These are phyloP conservation scores for Malus hybrid DNA, from an alignment of 331 rosid genomes.

Conservation along the genomic window DNA sequence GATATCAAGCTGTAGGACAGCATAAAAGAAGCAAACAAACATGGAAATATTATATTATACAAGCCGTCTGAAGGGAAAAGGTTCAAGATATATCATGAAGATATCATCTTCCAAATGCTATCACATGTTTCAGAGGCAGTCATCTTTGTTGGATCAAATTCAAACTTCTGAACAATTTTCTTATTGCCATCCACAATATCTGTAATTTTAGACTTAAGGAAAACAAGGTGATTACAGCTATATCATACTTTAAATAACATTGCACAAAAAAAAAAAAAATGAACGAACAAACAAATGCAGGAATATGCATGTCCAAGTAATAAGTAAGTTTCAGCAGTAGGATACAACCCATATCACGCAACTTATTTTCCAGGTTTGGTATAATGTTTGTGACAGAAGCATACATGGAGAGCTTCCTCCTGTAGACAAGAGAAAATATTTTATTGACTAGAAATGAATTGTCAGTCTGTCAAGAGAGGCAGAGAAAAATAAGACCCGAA, in stretches of 20 bases:
- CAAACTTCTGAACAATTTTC: constrained; percentile 46
- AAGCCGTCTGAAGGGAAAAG: constrained; percentile 1
- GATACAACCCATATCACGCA: constrained; percentile 83
- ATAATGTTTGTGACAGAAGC: constrained; percentile 82
- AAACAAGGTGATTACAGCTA: not conserved
- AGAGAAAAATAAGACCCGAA: not conserved
- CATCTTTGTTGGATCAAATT: constrained; percentile 44
- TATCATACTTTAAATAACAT: not conserved
- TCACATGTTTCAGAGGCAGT: constrained; percentile 43
- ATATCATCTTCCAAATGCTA: constrained; percentile 58
- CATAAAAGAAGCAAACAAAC: not conserved
- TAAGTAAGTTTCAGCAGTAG: constrained; percentile 22
- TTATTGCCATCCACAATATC: constrained; percentile 73
- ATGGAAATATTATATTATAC: not conserved
- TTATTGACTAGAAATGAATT: not conserved
- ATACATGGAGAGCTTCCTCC: constrained; percentile 79
- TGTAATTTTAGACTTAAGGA: constrained; percentile 40
- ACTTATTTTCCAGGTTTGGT: constrained; percentile 56
- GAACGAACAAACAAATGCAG: not conserved
- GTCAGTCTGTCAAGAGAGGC: not conserved
- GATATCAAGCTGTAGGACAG: constrained; percentile 1
- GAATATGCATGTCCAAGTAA: not conserved
- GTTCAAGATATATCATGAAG: constrained; percentile 18
- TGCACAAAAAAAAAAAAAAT: not conserved
- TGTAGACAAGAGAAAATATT: constrained; percentile 33